A percentile compares a stretch with the other conserved stretches of the same genome.
phyloP scores from a whole-genome alignment of 306 rosid genomes.

The Cucurbita maxima region DNA sequence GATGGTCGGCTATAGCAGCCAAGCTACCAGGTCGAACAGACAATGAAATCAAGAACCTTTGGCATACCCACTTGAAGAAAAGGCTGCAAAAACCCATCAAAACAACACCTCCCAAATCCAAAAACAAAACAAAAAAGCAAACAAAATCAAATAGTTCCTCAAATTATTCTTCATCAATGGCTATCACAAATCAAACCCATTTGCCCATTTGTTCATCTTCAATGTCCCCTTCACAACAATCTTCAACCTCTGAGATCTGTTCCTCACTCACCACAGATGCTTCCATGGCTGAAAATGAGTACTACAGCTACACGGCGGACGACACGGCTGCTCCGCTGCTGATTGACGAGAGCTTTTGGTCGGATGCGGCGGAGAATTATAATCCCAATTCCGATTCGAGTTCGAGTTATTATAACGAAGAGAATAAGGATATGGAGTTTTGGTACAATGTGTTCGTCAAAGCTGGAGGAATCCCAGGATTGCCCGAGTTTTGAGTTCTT shows the following conservation, averaged over 20 bases:
- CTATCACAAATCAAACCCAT: not conserved
- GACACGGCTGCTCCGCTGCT: slow-evolving; percentile 31
- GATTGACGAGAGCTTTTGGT: slow-evolving; percentile 2
- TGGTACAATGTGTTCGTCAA: slow-evolving; percentile 64
- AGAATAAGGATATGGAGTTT: slow-evolving; percentile 57
- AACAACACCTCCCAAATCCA: slow-evolving; percentile 2
- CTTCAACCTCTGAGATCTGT: not conserved
- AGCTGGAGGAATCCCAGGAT: slow-evolving; percentile 24
- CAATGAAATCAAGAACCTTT: slow-evolving; percentile 86
- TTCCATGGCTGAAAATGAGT: not conserved
- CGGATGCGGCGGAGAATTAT: slow-evolving; percentile 6
- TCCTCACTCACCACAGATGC: not conserved
- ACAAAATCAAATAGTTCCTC: slow-evolving; percentile 19
- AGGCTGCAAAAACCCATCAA: slow-evolving; percentile 15
- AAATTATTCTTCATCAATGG: slow-evolving; percentile 9
- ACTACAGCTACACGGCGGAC: slow-evolving; percentile 11
- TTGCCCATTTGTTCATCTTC: not conserved
- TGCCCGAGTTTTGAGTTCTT: slow-evolving; percentile 30
- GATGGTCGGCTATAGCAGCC: slow-evolving; percentile 98
- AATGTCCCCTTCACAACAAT: slow-evolving; percentile 2
- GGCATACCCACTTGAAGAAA: slow-evolving; percentile 98
- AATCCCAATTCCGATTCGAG: not conserved
- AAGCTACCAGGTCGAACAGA: slow-evolving; percentile 84
- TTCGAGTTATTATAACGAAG: slow-evolving; percentile 8
- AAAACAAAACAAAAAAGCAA: slow-evolving; percentile 28